Percentiles rank a stretch among this genome's conserved stretches.
Evolutionary conservation across 371 early-diverging fungal species (phyloP).

Genomic region (Phascolomyces articulosus): DNA sequence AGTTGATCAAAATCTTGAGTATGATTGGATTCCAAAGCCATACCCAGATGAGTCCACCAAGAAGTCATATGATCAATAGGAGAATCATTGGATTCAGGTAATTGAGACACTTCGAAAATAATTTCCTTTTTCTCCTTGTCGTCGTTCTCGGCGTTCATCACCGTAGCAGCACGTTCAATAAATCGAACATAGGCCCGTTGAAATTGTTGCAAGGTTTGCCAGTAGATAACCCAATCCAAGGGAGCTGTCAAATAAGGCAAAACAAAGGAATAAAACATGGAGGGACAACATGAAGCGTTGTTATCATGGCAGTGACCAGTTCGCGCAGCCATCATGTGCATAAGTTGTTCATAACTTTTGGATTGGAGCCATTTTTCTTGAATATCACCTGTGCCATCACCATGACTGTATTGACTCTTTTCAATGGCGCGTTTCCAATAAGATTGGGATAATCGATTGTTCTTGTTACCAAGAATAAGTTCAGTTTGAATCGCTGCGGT

Average conservation of each 20-base stretch:
- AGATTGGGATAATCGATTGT: conserved; percentile 3
- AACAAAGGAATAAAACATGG: conserved; percentile 37
- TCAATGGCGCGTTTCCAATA: conserved; percentile 2
- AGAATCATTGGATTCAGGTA: conserved; percentile 11
- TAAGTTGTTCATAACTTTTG: conserved; percentile 4
- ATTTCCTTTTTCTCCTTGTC: neutral
- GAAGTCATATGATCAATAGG: conserved; percentile 19
- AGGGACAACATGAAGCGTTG: conserved; percentile 17
- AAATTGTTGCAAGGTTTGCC: conserved; percentile 28
- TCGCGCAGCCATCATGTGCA: conserved; percentile 14
- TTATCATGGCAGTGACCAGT: neutral
- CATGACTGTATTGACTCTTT: neutral
- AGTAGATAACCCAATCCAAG: conserved; percentile 35
- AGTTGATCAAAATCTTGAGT: neutral
- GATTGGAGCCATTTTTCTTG: neutral
- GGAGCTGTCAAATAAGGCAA: conserved; percentile 39
- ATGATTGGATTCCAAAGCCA: conserved; percentile 11
- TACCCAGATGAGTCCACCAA: conserved; percentile 33
- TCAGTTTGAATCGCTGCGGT: conserved; percentile 40
- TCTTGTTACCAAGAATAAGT: conserved; percentile 24
- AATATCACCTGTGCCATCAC: neutral
- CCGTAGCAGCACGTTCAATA: neutral
- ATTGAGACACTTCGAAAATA: conserved; percentile 3
- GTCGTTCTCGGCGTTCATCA: neutral
- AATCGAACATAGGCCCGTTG: conserved; percentile 12